Conservation (phyloP, 352 stramenopile species). For the Phytopythium oedochilum region DNA sequence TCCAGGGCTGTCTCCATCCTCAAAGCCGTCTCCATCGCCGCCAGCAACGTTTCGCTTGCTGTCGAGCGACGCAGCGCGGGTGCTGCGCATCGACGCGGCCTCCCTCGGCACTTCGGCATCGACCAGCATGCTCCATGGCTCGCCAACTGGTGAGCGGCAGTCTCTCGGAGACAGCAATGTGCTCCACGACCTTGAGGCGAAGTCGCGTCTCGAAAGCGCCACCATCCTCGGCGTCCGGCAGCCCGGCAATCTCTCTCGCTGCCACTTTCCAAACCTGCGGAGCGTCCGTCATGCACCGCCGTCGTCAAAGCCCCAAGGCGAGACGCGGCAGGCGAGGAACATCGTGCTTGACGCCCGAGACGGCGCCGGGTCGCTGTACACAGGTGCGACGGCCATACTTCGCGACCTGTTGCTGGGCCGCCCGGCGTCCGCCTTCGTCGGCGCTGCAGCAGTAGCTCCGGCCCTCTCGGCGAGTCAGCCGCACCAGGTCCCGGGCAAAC, state of each 20-base stretch:
- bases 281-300: background rate
- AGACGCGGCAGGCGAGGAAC: background rate
- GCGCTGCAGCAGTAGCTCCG: background rate
- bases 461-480: background rate
- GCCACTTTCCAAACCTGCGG: background rate
- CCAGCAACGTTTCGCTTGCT: constrained; percentile 3
- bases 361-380: background rate
- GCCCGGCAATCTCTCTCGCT: background rate
- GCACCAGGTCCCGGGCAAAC: too few species aligned
- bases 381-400: background rate
- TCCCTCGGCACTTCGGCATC: background rate
- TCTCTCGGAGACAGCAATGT: background rate
- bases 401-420: background rate
- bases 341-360: background rate
- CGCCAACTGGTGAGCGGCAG: background rate
- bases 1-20: background rate
- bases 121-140: background rate
- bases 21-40: background rate
- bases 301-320: background rate
- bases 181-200: constrained; percentile 1
- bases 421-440: background rate
- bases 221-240: constrained; percentile 1
- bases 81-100: constrained; percentile 4
- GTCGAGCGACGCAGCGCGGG: constrained; percentile 2
- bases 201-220: background rate